phyloP scores from a whole-genome alignment of 306 rosid species.

The Rubus idaeus region DNA sequence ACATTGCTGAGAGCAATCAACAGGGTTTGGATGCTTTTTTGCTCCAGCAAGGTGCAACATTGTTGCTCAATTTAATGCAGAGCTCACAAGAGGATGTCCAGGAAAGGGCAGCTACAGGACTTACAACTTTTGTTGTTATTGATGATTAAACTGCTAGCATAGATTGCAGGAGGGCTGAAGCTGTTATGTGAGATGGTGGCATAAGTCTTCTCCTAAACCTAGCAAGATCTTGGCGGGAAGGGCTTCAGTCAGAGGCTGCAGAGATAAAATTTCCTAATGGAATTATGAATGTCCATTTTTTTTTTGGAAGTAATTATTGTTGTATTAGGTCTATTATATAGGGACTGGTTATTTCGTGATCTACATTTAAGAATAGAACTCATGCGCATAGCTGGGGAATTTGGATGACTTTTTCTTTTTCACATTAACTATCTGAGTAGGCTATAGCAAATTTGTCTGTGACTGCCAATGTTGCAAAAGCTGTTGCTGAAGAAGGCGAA shows the following conservation, averaged over 20 bases:
- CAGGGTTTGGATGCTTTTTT: slow-evolving; percentile 86
- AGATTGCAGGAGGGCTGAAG: slow-evolving; percentile 92
- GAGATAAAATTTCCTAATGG: slow-evolving; percentile 50
- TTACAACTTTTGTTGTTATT: slow-evolving; percentile 97
- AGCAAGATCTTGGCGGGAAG: slow-evolving; percentile 97
- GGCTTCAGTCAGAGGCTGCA: slow-evolving; percentile 98
- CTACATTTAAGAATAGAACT: slow-evolving; percentile 13
- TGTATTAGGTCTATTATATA: not conserved
- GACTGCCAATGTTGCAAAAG: slow-evolving; percentile 91
- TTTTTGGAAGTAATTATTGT: not conserved
- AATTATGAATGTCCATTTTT: slow-evolving; percentile 6
- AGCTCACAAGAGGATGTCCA: slow-evolving; percentile 98
- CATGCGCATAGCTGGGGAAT: slow-evolving; percentile 7
- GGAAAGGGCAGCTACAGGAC: slow-evolving; percentile 99
- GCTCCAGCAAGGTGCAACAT: slow-evolving; percentile 91
- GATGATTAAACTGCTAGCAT: slow-evolving; percentile 98
- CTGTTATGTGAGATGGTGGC: slow-evolving; percentile 96
- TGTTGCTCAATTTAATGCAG: slow-evolving; percentile 95
- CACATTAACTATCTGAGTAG: slow-evolving; percentile 38
- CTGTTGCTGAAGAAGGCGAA: slow-evolving; percentile 99
- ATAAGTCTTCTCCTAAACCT: slow-evolving; percentile 85
- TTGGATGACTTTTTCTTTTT: slow-evolving; percentile 7
- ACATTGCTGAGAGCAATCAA: slow-evolving; percentile 95
- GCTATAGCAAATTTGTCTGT: slow-evolving; percentile 99
- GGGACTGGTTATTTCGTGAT: slow-evolving; percentile 22